Evolutionary conservation across 371 early-diverging fungal genomes (phyloP).

Genomic region (Phascolomyces articulosus): DNA sequence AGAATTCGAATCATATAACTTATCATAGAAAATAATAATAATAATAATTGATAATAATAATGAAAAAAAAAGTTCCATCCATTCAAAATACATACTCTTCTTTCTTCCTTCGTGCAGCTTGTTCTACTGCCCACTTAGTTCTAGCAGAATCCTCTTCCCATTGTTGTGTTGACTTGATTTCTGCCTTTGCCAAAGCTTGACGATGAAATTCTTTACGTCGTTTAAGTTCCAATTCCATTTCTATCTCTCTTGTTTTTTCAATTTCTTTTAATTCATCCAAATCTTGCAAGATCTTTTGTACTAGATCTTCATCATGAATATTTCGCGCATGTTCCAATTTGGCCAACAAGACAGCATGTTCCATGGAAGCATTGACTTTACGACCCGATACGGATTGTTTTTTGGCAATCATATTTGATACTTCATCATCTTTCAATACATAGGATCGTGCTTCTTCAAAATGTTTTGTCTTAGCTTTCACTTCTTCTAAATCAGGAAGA

Average conservation of each 20-base stretch:
- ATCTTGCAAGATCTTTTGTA: neutral
- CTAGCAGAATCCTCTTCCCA: neutral
- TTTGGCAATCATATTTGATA: constrained; percentile 60
- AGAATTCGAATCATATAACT: too few relatives aligned
- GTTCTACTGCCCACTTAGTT: neutral
- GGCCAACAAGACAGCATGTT: constrained; percentile 52
- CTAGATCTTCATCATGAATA: constrained; percentile 3
- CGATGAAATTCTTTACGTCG: neutral
- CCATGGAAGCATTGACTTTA: constrained; percentile 51
- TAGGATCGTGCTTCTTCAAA: constrained; percentile 64
- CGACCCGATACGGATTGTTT: constrained; percentile 30
- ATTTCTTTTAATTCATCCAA: constrained; percentile 3
- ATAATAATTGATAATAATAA: too few relatives aligned
- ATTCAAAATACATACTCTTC: neutral
- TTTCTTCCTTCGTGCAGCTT: constrained; percentile 4
- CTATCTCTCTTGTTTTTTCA: neutral
- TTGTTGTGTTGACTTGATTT: neutral
- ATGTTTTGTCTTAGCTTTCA: constrained; percentile 59
- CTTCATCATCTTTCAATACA: constrained; percentile 69
- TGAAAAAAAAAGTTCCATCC: too few relatives aligned
- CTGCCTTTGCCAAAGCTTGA: neutral
- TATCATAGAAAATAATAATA: too few relatives aligned
- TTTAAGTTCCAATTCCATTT: neutral
- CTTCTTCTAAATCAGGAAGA: constrained; percentile 49
- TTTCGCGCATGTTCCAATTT: constrained; percentile 34